Conservation (phyloP, 2,329 filamentous ascomycete genomes). For the Penicillium sp. region DNA sequence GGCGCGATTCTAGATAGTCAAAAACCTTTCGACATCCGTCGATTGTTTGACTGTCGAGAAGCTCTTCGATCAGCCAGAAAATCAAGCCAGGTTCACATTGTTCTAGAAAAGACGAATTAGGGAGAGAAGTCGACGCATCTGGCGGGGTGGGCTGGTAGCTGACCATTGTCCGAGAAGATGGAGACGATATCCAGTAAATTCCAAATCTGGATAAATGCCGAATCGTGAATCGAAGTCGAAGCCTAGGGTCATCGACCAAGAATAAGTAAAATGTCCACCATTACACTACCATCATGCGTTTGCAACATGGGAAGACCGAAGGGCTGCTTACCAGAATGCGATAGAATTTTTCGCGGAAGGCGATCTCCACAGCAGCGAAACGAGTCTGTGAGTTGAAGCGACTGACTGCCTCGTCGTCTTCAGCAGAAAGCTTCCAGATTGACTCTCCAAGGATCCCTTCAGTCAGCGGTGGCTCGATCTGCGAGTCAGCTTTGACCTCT, state of each 20-base stretch:
- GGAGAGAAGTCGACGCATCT: neutral
- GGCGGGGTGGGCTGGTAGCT: slow-evolving; percentile 35
- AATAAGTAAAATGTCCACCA: no score
- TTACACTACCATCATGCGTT: no score
- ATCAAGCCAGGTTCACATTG: slow-evolving; percentile 71
- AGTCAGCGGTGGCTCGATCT: slow-evolving; percentile 68
- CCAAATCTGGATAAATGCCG: slow-evolving; percentile 79
- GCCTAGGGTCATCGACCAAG: slow-evolving; percentile 46
- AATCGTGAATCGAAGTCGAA: slow-evolving; percentile 66
- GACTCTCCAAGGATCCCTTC: slow-evolving; percentile 53
- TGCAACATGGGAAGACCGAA: no score
- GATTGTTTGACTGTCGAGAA: slow-evolving; percentile 93
- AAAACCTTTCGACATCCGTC: slow-evolving; percentile 86
- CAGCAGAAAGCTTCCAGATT: slow-evolving; percentile 35
- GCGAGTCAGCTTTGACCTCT: slow-evolving; percentile 51
- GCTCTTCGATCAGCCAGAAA: slow-evolving; percentile 87
- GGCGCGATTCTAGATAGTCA: slow-evolving; percentile 87
- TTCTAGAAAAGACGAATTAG: slow-evolving; percentile 32
- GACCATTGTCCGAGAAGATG: slow-evolving; percentile 75
- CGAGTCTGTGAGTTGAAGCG: slow-evolving; percentile 49
- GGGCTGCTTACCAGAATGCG: slow-evolving; percentile 60
- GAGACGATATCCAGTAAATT: slow-evolving; percentile 89
- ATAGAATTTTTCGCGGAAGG: slow-evolving; percentile 74
- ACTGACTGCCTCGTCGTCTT: slow-evolving; percentile 16
- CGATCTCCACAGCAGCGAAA: slow-evolving; percentile 72